Percentiles rank a stretch among this genome's conserved stretches.
Evolutionary conservation across 495 filamentous ascomycete species (phyloP).

Genomic region (Trypethelium eluteriae): DNA sequence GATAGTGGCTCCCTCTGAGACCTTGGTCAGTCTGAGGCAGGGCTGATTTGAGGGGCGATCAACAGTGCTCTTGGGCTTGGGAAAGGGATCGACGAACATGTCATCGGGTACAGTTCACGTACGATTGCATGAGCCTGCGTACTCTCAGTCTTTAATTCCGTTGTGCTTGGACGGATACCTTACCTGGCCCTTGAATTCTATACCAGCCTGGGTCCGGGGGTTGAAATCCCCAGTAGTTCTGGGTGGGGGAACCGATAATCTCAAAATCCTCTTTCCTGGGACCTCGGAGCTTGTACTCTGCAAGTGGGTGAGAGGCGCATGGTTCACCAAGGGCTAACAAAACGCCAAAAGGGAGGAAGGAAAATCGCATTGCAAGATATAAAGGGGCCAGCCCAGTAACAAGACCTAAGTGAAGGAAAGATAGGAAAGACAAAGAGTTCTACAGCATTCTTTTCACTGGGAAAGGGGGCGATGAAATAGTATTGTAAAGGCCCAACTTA

Average conservation of each 20-base stretch:
- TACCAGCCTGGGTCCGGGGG: background rate
- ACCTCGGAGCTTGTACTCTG: background rate
- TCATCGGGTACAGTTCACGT: background rate
- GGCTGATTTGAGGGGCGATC: too few relatives aligned
- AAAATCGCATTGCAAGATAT: background rate
- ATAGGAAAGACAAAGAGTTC: background rate
- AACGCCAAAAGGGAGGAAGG: background rate
- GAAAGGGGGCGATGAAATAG: background rate
- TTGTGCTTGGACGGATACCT: background rate
- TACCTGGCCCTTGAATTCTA: background rate
- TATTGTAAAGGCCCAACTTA: background rate
- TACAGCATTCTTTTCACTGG: background rate
- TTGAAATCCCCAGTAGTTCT: background rate
- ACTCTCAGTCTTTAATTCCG: background rate
- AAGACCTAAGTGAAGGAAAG: background rate
- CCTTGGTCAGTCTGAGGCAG: background rate
- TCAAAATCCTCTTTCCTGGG: background rate
- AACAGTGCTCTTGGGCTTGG: too few relatives aligned
- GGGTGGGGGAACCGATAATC: background rate
- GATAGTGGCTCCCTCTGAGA: background rate
- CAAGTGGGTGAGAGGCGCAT: background rate
- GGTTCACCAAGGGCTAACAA: background rate
- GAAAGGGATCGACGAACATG: too few relatives aligned
- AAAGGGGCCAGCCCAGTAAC: background rate
- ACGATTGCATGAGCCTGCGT: background rate